A percentile compares a stretch with the other conserved stretches of the same genome.
These are phyloP conservation scores for Pythium volutum DNA, from an alignment of 352 stramenopile genomes.

Conservation along the genomic window DNA sequence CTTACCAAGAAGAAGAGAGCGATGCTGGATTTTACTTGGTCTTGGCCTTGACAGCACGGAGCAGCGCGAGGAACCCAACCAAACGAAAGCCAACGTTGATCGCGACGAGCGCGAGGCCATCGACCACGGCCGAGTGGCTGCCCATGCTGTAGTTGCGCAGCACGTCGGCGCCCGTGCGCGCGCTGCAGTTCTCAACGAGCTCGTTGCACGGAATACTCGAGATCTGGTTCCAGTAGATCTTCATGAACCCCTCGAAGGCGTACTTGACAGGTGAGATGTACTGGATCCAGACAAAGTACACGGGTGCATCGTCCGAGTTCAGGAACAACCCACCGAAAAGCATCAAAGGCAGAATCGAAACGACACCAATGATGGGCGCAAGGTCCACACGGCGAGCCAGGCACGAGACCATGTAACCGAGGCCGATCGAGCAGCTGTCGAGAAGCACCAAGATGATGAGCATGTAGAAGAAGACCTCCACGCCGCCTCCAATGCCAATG, in stretches of 20 bases:
- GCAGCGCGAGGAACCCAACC: constrained; percentile 35
- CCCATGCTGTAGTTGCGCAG: constrained; percentile 47
- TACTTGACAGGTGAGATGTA: constrained; percentile 38
- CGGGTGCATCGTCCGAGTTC: constrained; percentile 27
- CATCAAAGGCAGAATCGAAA: constrained; percentile 37
- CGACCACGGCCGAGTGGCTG: constrained; percentile 25
- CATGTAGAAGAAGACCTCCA: constrained; percentile 32
- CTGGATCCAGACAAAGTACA: constrained; percentile 40
- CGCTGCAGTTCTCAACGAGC: constrained; percentile 33
- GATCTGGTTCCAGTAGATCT: constrained; percentile 29
- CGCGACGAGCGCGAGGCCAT: constrained; percentile 35
- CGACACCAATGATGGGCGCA: constrained; percentile 32
- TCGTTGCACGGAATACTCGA: constrained; percentile 35
- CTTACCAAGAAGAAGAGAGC: too few relatives aligned
- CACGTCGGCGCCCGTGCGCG: constrained; percentile 29
- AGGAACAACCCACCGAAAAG: constrained; percentile 42
- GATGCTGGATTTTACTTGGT: too few relatives aligned
- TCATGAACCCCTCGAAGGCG: constrained; percentile 33
- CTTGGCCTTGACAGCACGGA: too few relatives aligned
- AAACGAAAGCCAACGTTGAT: constrained; percentile 35
- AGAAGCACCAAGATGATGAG: constrained; percentile 25
- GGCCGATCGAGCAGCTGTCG: constrained; percentile 13
- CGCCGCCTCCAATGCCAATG: constrained; percentile 28
- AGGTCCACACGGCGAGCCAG: constrained; percentile 27
- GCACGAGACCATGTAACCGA: constrained; percentile 40